These are phyloP conservation scores for Stenocarpella maydis DNA, from an alignment of 2,329 filamentous ascomycete genomes.

Conservation along the genomic window DNA sequence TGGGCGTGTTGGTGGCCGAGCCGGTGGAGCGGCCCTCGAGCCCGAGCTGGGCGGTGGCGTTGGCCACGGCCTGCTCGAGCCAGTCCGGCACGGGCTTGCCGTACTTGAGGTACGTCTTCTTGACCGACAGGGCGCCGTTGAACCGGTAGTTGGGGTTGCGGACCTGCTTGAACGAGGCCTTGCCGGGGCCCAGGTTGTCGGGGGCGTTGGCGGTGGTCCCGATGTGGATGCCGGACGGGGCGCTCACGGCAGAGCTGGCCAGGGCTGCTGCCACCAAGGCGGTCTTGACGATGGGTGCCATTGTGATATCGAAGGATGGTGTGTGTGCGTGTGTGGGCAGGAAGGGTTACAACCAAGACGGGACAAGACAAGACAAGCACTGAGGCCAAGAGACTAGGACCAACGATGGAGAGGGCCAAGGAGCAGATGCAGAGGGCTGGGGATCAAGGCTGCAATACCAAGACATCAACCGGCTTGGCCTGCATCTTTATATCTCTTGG, in stretches of 20 bases:
- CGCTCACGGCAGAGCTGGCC: slow-evolving; percentile 27
- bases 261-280: slow-evolving; percentile 26
- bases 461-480: slow-evolving; percentile 11
- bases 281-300: slow-evolving; percentile 22
- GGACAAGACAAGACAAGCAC: slow-evolving; percentile 18
- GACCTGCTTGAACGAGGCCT: slow-evolving; percentile 33
- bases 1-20: slow-evolving; percentile 33
- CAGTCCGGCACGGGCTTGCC: slow-evolving; percentile 33
- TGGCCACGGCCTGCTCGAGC: slow-evolving; percentile 33
- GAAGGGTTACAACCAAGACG: slow-evolving; percentile 24
- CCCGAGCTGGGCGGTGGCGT: slow-evolving; percentile 10
- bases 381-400: slow-evolving; percentile 19
- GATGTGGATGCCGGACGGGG: slow-evolving; percentile 18
- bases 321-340: not conserved
- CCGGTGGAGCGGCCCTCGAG: slow-evolving; percentile 34
- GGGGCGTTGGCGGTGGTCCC: slow-evolving; percentile 22
- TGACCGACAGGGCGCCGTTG: slow-evolving; percentile 35
- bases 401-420: slow-evolving; percentile 24
- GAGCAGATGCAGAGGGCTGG: slow-evolving; percentile 21
- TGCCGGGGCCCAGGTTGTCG: slow-evolving; percentile 22
- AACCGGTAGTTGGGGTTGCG: slow-evolving; percentile 36
- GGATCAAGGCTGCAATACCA: not conserved
- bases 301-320: not conserved
- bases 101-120: slow-evolving; percentile 39
- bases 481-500: slow-evolving; percentile 22